phyloP scores from a whole-genome alignment of 2,329 filamentous ascomycete species.

The Emmonsiellopsis sp. region DNA sequence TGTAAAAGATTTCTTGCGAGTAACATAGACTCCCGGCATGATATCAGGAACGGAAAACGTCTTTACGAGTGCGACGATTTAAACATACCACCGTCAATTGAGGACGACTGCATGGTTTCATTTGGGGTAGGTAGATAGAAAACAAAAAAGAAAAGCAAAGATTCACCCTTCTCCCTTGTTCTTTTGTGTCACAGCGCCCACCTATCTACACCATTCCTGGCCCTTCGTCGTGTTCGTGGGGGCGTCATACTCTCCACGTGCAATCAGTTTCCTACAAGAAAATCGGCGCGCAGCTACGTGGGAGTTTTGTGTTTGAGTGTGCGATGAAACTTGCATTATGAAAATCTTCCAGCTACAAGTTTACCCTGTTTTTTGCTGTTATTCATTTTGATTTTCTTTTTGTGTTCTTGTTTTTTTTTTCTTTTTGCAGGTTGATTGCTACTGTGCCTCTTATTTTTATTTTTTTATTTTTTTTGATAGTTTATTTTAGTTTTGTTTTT shows the following conservation, averaged over 20 bases:
- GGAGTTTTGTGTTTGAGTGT: neutral
- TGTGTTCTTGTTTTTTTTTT: neutral
- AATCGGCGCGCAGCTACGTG: neutral
- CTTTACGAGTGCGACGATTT: constrained; percentile 36
- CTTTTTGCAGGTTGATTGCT: neutral
- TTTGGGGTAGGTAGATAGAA: neutral
- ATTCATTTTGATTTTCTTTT: neutral
- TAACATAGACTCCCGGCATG: constrained; percentile 12
- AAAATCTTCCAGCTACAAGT: too few species aligned
- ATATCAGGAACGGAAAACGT: constrained; percentile 14
- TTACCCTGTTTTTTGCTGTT: neutral
- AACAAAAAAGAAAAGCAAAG: neutral
- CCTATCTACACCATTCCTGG: neutral
- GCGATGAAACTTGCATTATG: neutral
- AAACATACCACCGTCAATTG: constrained; percentile 15
- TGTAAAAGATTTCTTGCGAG: constrained; percentile 52
- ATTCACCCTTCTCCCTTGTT: neutral
- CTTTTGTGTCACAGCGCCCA: neutral
- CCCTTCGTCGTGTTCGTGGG: too few species aligned
- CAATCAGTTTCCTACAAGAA: neutral
- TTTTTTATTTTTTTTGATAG: neutral
- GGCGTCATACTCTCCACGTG: too few species aligned
- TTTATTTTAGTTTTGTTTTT: neutral
- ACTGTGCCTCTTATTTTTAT: neutral
- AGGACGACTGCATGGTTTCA: neutral